Conservation (phyloP, 192 early-diverging fungal genomes). For the Backusella mclennaniae region DNA sequence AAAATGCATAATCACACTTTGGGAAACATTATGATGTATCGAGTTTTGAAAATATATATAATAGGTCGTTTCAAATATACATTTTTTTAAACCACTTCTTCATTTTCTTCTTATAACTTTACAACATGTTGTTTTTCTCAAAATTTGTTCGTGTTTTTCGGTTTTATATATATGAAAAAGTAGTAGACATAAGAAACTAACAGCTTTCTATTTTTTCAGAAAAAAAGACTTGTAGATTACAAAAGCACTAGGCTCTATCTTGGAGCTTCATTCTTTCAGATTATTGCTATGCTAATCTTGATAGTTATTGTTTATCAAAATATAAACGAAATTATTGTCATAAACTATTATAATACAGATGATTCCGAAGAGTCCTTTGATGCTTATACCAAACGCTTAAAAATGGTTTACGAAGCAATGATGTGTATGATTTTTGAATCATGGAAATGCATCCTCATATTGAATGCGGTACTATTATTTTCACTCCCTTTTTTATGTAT, state of each 20-base stretch:
- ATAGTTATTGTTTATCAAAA: not conserved
- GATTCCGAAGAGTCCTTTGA: not conserved
- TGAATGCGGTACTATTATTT: not conserved
- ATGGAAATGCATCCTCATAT: not conserved
- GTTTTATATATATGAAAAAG: too few species aligned
- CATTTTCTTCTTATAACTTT: not conserved
- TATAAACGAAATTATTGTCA: not conserved
- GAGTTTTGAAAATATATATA: not conserved
- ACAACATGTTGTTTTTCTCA: not conserved
- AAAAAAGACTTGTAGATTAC: not conserved
- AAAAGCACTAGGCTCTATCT: not conserved
- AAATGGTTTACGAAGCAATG: not conserved
- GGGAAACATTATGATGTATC: not conserved
- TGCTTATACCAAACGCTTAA: not conserved
- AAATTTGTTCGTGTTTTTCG: not conserved
- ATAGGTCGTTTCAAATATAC: too few species aligned
- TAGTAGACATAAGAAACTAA: not conserved
- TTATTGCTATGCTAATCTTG: not conserved
- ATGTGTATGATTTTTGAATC: not conserved
- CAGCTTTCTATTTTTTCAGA: not conserved
- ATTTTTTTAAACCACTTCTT: not conserved
- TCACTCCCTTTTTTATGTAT: not conserved
- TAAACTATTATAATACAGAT: not conserved
- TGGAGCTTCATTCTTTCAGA: not conserved
- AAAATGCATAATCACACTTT: too few species aligned